Conservation (phyloP, 2,329 filamentous ascomycete species). For the Pseudogymnoascus sp. region DNA sequence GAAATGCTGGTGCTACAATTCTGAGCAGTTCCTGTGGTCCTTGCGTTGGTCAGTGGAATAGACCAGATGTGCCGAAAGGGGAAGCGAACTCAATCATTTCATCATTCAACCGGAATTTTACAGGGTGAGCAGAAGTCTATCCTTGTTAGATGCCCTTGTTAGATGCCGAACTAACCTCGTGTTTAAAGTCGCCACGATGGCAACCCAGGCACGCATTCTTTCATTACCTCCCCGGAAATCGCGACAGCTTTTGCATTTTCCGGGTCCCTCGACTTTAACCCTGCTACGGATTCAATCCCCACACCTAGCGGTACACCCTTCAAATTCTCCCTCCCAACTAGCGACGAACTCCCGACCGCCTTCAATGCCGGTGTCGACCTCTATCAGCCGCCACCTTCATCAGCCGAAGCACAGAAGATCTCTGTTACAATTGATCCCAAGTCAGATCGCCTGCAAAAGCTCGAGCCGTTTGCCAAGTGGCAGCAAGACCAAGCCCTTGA, state of each 20-base stretch:
- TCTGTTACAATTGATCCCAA: slow-evolving; percentile 23
- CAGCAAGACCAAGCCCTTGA: slow-evolving; percentile 7
- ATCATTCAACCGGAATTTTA: slow-evolving; percentile 32
- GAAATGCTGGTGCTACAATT: slow-evolving; percentile 26
- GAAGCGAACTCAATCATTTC: slow-evolving; percentile 29
- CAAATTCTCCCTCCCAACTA: slow-evolving; percentile 23
- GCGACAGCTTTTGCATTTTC: slow-evolving; percentile 35
- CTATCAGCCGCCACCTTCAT: slow-evolving; percentile 22
- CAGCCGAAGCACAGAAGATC: slow-evolving; percentile 17
- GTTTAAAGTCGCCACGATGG: slow-evolving; percentile 26
- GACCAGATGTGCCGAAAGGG: slow-evolving; percentile 25
- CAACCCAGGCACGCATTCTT: slow-evolving; percentile 38
- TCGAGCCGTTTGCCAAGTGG: slow-evolving; percentile 26
- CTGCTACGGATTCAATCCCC: slow-evolving; percentile 22
- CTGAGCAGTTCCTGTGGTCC: slow-evolving; percentile 29
- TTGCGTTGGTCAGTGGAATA: slow-evolving; percentile 30
- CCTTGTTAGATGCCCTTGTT: too few relatives aligned
- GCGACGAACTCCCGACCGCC: slow-evolving; percentile 21
- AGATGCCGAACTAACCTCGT: neutral
- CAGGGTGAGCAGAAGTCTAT: slow-evolving; percentile 13
- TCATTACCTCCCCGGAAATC: slow-evolving; percentile 39
- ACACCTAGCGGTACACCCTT: slow-evolving; percentile 15
- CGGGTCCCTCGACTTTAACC: slow-evolving; percentile 30
- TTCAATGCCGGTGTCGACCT: slow-evolving; percentile 22
- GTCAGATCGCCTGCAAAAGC: slow-evolving; percentile 26